Evolutionary conservation across 768 basidiomycete genomes (phyloP), one percentile per base, ranked within the genome.

Genomic region (Cystobasidium tubakii): DNA sequence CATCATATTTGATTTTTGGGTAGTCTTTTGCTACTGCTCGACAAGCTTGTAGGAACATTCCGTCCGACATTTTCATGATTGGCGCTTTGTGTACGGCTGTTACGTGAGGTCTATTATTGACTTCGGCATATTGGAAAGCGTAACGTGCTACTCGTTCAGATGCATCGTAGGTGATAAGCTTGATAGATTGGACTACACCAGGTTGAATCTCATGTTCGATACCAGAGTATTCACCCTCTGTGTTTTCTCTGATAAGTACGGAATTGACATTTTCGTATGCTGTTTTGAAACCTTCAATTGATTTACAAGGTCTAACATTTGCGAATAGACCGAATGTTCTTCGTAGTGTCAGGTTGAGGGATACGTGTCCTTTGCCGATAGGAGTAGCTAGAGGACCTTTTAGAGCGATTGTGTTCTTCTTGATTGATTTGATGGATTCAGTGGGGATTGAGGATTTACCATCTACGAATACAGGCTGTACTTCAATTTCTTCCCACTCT

Each of bases 41-140:
- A 83, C 96, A 98, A 27, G 96, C 96, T 46, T 91, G 90, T 82
- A 99, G 84, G 86, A 99, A 99, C 93, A 98, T 96, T 75, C 96
- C 96, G 81, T 99, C 96, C 23, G 95, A 98, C 90, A 98, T 92
- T 88, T 97, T 97, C 95, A 98, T 98, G 85, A 99, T 97, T 81
- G 95, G 96, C 27, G 96, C 96, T 84, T 99, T 99, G 85, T 99
- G 96, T 31, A 99, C 96, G 50, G 96, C 96, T 29, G 95, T 98
- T 75, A 99, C 96, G 78, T 90, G 88, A 81, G 88, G 89, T 76
- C 96, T 84, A 75, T 90, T 91, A 79, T 86, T 88, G 70, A 88
- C 85, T 77, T 89, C 87, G n/a, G 96, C 96, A 79, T 97, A 96
- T 83, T 96, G 87, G 86, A 99, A 99, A 6, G 96, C 96, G 81